Base-by-base conservation (phyloP, 169 alveolate species). In the Amoebophrya sp. region DNA sequence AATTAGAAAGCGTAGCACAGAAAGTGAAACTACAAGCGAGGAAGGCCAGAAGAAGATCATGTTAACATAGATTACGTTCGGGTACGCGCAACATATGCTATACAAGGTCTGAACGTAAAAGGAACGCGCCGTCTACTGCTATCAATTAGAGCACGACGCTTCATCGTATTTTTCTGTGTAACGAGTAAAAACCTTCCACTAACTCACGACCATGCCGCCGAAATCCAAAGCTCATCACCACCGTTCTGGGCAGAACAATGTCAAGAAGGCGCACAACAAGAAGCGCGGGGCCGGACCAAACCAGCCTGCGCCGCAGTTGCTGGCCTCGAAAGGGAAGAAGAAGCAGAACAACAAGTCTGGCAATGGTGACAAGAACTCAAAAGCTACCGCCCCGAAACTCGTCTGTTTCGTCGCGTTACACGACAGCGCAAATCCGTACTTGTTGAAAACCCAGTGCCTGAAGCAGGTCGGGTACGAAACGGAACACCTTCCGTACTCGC, bases 261-360 rank as follows among this genome's bases (percentile, higher is more conserved):
- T 66, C 32, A 66, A 66, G 83, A 66, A 66, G 83, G 83, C 83
- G 35, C 83, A 66, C 35, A 66, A 66, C 83, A 18, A n/a, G 38
- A 66, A 66, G 83, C 1, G 18, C 7, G 35, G 35, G 2, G 83
- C 83, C 35, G 83, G 83, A 66, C 83, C 83, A 2, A 66, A 66
- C 35, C 83, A 66, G 35, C 83, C 83, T 47, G 35, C 83, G 1
- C 32, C 83, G 1, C 83, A 25, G 35, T 0, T 25, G 1, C 83
- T 66, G 0, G 83, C 66, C 7, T 7, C 12, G 38, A 66, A 66
- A 2, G 38, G 83, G 83, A 66, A 66, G 35, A 7, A 25, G 32
- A 0, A n/a, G 32, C 39, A 66, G 18, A 66, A 66, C 1, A 7
- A n/a, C 83, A 25, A 41, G n/a, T n/a, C n/a, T n/a, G n/a, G 12